phyloP scores from a whole-genome alignment of 495 filamentous ascomycete species.

The Talaromyces thailandensis region DNA sequence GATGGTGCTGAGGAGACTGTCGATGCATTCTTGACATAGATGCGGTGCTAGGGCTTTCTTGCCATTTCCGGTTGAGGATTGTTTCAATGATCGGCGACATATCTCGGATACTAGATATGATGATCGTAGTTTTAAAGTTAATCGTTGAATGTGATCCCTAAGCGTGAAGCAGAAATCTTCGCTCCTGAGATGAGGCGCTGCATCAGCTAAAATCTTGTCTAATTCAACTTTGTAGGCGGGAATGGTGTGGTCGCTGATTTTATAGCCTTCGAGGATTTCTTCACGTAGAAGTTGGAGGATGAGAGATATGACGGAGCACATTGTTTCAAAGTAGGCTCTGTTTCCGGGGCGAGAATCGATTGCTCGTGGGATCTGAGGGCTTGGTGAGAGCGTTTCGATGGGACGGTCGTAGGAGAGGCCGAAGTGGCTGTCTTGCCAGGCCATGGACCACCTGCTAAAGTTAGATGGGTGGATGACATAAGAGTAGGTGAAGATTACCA shows the following conservation, averaged over 20 bases:
- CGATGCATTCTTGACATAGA: constrained; percentile 36
- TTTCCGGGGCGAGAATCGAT: constrained; percentile 31
- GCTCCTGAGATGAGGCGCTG: constrained; percentile 43
- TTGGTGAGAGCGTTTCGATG: constrained; percentile 41
- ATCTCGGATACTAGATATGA: constrained; percentile 53
- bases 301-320: constrained; percentile 43
- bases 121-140: constrained; percentile 47
- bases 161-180: constrained; percentile 34
- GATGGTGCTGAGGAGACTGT: constrained; percentile 33
- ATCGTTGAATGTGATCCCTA: constrained; percentile 45
- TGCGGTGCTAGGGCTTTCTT: constrained; percentile 27
- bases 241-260: constrained; percentile 35
- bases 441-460: constrained; percentile 43
- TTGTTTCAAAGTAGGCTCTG: constrained; percentile 41
- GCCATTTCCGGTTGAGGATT: constrained; percentile 17
- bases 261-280: constrained; percentile 32
- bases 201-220: constrained; percentile 40
- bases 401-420: constrained; percentile 52
- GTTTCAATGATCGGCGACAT: constrained; percentile 48
- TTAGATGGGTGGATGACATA: not conserved
- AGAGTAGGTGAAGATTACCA: constrained; percentile 17
- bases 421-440: constrained; percentile 55
- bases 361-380: constrained; percentile 37
- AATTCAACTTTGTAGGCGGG: constrained; percentile 42
- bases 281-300: constrained; percentile 48